Percentiles rank a stretch among this genome's conserved stretches.
Evolutionary conservation across 2,329 filamentous ascomycete genomes (phyloP).

Genomic region (Colletotrichum neosansevieriae): DNA sequence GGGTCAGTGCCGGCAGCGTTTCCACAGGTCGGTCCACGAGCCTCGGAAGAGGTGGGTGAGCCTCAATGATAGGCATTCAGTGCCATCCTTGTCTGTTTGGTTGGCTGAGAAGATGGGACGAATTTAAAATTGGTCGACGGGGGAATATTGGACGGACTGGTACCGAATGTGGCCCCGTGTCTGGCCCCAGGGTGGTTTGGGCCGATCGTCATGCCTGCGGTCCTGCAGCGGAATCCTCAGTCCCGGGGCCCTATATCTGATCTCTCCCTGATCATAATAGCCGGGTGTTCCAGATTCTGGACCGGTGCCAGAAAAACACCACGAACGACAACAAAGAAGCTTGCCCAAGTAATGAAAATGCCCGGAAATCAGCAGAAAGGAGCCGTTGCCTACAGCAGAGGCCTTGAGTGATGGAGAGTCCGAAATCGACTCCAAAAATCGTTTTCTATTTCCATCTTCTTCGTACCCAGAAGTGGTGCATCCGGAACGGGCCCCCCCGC

Average conservation of each 20-base stretch:
- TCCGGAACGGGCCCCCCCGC: conserved; percentile 26
- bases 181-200: conserved; percentile 31
- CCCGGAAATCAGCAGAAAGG: not conserved
- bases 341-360: not conserved
- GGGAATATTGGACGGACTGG: conserved; percentile 21
- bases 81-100: conserved; percentile 26
- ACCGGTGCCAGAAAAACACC: conserved; percentile 1
- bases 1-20: not conserved
- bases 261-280: conserved; percentile 35
- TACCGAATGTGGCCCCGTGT: conserved; percentile 35
- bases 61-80: conserved; percentile 11
- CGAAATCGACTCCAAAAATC: not conserved
- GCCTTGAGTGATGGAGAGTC: not conserved
- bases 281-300: conserved; percentile 15
- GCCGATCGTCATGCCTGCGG: conserved; percentile 40
- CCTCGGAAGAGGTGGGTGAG: conserved; percentile 23
- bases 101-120: conserved; percentile 40
- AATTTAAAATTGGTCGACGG: conserved; percentile 37
- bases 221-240: conserved; percentile 39
- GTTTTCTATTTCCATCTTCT: conserved; percentile 12
- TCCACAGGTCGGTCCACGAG: conserved; percentile 16
- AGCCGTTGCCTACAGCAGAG: not conserved
- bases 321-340: not conserved
- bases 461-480: conserved; percentile 20
- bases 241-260: conserved; percentile 40